A percentile compares a stretch with the other conserved stretches of the same genome.
Evolutionary conservation across 2,329 filamentous ascomycete genomes (phyloP).

Genomic region (Beauveria pseudobassiana): DNA sequence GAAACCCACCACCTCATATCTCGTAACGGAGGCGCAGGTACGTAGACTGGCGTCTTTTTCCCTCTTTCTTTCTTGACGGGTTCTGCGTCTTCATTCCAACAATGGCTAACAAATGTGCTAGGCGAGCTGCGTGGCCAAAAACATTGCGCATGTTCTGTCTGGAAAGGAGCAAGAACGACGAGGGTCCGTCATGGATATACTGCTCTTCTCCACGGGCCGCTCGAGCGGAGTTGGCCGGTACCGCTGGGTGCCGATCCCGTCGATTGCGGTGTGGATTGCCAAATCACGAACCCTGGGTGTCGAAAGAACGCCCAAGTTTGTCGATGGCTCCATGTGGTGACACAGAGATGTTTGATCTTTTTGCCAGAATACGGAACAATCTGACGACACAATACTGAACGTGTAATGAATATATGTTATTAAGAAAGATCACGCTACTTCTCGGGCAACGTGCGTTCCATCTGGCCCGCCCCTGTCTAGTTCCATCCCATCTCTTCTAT

Average conservation of each 20-base stretch:
- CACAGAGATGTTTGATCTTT: background rate
- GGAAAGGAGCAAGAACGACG: constrained; percentile 38
- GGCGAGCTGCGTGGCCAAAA: constrained; percentile 46
- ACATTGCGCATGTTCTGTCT: constrained; percentile 40
- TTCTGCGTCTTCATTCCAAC: background rate
- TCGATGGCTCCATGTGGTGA: constrained; percentile 41
- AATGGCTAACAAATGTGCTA: constrained; percentile 12
- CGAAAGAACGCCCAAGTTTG: constrained; percentile 37
- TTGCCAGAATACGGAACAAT: background rate
- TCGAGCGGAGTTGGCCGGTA: constrained; percentile 42
- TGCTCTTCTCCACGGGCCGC: constrained; percentile 43
- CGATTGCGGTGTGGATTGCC: constrained; percentile 40
- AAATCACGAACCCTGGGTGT: constrained; percentile 45
- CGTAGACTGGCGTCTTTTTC: background rate
- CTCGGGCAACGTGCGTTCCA: constrained; percentile 8
- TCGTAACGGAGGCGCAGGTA: constrained; percentile 51
- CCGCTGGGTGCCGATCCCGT: constrained; percentile 41
- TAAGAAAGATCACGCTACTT: background rate
- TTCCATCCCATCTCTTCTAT: constrained; percentile 72
- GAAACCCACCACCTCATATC: constrained; percentile 47
- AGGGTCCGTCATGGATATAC: constrained; percentile 39
- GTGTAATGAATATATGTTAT: background rate
- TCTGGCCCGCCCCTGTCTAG: constrained; percentile 18
- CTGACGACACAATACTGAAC: background rate
- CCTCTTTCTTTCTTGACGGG: background rate